Evolutionary conservation across 2,329 filamentous ascomycete species (phyloP).

Genomic region (Aspergillus sp.): DNA sequence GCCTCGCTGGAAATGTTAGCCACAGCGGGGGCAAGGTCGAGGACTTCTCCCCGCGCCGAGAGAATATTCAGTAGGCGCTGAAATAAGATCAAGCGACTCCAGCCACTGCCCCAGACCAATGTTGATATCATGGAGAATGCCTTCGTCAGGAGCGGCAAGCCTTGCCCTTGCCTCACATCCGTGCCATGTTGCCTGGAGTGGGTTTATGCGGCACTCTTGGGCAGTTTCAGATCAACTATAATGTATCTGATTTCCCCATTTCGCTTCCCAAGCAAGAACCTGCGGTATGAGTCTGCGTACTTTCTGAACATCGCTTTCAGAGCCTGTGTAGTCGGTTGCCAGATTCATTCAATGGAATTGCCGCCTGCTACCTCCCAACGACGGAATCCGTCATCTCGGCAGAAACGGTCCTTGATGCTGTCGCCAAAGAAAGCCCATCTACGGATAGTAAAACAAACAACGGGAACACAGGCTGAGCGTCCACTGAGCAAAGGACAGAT

Average conservation of each 20-base stretch:
- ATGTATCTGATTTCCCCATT: background rate
- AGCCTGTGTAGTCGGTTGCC: background rate
- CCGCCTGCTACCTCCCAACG: background rate
- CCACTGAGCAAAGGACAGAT: background rate
- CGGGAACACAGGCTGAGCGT: constrained; percentile 5
- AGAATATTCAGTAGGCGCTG: background rate
- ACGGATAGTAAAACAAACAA: constrained; percentile 26
- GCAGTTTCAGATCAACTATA: background rate
- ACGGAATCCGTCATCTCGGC: constrained; percentile 2
- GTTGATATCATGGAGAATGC: background rate
- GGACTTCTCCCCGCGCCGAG: background rate
- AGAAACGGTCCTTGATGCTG: constrained; percentile 9
- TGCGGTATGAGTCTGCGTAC: background rate
- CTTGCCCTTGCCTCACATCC: background rate
- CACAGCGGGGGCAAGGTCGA: background rate
- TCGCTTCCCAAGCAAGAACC: background rate
- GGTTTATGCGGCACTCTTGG: background rate
- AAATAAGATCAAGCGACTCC: background rate
- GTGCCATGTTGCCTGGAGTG: background rate
- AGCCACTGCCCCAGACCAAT: background rate
- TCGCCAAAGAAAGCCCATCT: constrained; percentile 34
- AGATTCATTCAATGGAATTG: background rate
- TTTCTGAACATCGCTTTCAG: background rate
- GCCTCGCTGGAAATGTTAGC: constrained; percentile 2
- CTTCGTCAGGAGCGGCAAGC: background rate